Evolutionary conservation across 129 eudicot genomes (phyloP), one percentile per base, ranked within the genome.

Genomic region (Flaveria ramosissima): DNA sequence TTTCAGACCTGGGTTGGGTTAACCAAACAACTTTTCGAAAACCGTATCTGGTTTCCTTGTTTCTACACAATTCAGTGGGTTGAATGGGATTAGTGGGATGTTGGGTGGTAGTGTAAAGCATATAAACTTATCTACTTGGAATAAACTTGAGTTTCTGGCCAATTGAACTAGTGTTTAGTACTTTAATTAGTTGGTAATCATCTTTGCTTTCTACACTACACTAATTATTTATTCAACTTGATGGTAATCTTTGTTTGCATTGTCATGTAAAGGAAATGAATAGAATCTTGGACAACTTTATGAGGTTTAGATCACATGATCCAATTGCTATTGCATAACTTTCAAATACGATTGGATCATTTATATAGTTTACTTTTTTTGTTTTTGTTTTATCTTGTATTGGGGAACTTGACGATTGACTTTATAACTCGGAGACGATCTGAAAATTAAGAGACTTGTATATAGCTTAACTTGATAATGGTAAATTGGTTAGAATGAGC

Each of bases 131-230:
- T 61, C 82, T 70, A 70, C 59, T 41, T 63, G 83, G 78, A 79
- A 63, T 73, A 63, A 72, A 72, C 52, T 23, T 20, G 55, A 72
- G 83, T 73, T 73, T 53, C n/a, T 72, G 60, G 62, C 83, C 78
- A 79, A 79, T 79, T 7, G 57, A 30, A 60, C 61, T 41, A 69
- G 69, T 46, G 70, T 70, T 69, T 61, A 36, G 6, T 30, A 36
- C 41, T 36, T 36, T 36, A 7, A 61, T 61, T 78, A 59, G 63
- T 68, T 77, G 74, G 74, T 56, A 16, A 32, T 53, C 60, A 56
- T 17, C 21, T 77, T 77, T 55, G 30, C 61, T 45, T 69, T 55
- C 48, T 24, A 16, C 52, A 42, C 68, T 77, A 23, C 16, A 3
- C 30, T 53, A 68, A 20, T 77, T 60, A 13, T 51, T 27, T 26